Evolutionary conservation across 78 protist species (phyloP), one percentile per base, ranked within the genome.

Genomic region (Mantamonas sphyraenae): DNA sequence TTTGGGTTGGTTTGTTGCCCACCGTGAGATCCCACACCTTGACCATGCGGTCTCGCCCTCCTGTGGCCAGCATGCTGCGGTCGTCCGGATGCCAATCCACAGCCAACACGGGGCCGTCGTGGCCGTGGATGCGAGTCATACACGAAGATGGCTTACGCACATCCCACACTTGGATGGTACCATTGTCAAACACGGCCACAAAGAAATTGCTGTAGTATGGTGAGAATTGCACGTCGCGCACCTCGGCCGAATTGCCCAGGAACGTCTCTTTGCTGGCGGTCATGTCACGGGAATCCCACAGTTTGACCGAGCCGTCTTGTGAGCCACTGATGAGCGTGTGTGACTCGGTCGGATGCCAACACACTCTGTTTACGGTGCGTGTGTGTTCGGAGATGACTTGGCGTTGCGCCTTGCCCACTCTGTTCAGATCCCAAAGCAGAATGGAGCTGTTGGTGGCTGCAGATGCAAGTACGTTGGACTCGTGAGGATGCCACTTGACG

Each of bases 391-490:
- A 56, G 50, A 68, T 58, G 19, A 79, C 60, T 61, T 67, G 60
- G 56, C 74, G 82, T 2, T 61, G 71, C 33, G 65, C 74, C 55
- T 64, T 43, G 20, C 74, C 79, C 22, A 43, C 82, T 43, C 70
- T 30, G 12, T 35, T 38, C 14, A 60, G 50, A 66, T 86, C 74
- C 91, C 91, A 86, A 19, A 86, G 56, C 26, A 80, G 77, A 19
- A 86, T 77, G 31, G 81, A 81, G 43, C 91, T 87, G 67, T 77
- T 86, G 30, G 84, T 76, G 35, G 91, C 84, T 39, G 85, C 91
- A 34, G 86, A 81, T n/a, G 91, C 86, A 4, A 86, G 73, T 42
- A 76, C 37, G 12, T 55, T 71, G 28, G 45, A 34, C 17, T 20
- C 38, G 34, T 70, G 69, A 0, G 65, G 65, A 37, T 60, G 42